phyloP scores from a whole-genome alignment of 768 basidiomycete genomes.

The Termitomyces sp. region DNA sequence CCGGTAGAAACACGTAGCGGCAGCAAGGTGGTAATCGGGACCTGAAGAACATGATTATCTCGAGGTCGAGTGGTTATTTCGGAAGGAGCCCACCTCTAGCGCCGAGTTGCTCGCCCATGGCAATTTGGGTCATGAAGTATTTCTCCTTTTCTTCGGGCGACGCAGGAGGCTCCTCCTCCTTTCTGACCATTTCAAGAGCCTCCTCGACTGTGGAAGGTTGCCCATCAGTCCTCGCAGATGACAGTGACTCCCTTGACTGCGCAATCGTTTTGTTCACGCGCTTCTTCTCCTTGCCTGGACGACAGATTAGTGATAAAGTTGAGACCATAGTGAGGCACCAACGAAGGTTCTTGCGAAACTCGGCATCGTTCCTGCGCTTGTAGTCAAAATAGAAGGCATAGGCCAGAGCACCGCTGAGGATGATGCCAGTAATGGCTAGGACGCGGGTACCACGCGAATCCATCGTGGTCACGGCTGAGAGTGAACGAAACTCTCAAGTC shows the following conservation, averaged over 20 bases:
- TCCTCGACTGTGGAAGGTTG: slow-evolving; percentile 55
- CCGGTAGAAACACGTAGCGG: slow-evolving; percentile 89
- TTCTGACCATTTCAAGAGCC: slow-evolving; percentile 63
- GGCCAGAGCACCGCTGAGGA: slow-evolving; percentile 60
- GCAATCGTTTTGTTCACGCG: slow-evolving; percentile 69
- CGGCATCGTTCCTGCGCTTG: slow-evolving; percentile 80
- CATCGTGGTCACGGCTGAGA: slow-evolving; percentile 26
- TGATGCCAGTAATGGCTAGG: slow-evolving; percentile 43
- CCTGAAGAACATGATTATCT: slow-evolving; percentile 41
- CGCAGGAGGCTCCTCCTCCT: slow-evolving; percentile 62
- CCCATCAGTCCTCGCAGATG: slow-evolving; percentile 20
- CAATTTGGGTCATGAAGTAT: slow-evolving; percentile 91
- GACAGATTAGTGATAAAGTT: slow-evolving; percentile 11
- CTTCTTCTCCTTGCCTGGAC: slow-evolving; percentile 90
- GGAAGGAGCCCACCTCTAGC: slow-evolving; percentile 54
- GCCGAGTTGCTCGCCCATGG: slow-evolving; percentile 81
- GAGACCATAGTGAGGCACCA: slow-evolving; percentile 30
- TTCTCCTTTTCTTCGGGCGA: slow-evolving; percentile 76
- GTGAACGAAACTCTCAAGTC: not conserved
- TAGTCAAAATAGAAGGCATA: slow-evolving; percentile 96
- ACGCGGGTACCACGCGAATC: slow-evolving; percentile 33
- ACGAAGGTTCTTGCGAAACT: slow-evolving; percentile 89
- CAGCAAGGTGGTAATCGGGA: slow-evolving; percentile 68
- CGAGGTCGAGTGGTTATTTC: not conserved
- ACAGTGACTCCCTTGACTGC: slow-evolving; percentile 35